Evolutionary conservation across 371 early-diverging fungal genomes (phyloP), one percentile per base, ranked within the genome.

Genomic region (Rhizopus stolonifer): DNA sequence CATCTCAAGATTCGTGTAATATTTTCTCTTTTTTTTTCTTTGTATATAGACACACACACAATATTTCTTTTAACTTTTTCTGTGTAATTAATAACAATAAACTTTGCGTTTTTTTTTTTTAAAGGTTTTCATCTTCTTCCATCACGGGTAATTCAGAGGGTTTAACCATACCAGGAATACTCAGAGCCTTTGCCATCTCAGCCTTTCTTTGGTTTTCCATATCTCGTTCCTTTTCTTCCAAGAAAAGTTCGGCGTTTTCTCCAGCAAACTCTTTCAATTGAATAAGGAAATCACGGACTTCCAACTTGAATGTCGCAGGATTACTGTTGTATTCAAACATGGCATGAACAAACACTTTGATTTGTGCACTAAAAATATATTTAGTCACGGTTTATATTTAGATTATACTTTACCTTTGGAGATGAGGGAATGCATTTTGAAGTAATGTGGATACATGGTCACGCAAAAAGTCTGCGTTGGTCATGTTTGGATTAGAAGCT

Each of bases 161-260:
- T 74, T 98, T 98, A 54, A 99, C 80, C 86, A 99, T 88, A 49
- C 99, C 99, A 15, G 99, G 98, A 67, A 99, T 87, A 65, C 79
- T 63, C 53, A 92, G 69, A n/a, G 94, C 94, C 51, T 84, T 82
- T 61, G 91, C 90, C 64, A 85, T 75, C 25, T 95, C 94, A 46
- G 67, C 71, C 77, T 90, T 82, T 69, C 83, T 82, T 79, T 89
- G 91, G 40, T 65, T 65, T 58, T 88, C 89, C 31, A 83, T 74
- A 66, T 94, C 96, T n/a, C 80, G 81, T 69, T 99, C 98, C 52
- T 90, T 84, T 69, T 99, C 99, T 54, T 93, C 95, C 62, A 93
- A 74, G 68, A 82, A 96, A 44, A 97, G 72, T 31, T 93, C 93
- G 24, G 88, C 86, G 62, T 89, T 90, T 64, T 96, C 93, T n/a